Evolutionary conservation across 495 filamentous ascomycete species (phyloP), one percentile per base, ranked within the genome.

Genomic region (Hypoxylon fragiforme): DNA sequence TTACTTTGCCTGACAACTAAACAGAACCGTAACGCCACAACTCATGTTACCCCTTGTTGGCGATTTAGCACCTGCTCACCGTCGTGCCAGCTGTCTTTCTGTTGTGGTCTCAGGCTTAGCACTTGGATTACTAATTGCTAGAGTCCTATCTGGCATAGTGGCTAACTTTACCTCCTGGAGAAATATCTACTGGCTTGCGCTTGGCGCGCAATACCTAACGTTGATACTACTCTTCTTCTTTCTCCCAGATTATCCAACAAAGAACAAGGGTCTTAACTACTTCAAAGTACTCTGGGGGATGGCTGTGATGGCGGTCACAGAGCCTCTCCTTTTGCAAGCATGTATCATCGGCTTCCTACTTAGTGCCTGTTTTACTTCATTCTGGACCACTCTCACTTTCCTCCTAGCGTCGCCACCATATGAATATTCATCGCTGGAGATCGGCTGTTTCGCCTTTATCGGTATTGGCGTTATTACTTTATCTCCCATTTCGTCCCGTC

Each of bases 381-480:
- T 72, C 53, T 70, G 87, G 88, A 91, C 88, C 2, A 90, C 87
- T 1, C 73, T 91, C 12, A 91, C 88, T 0, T 91, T 91, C 65
- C 80, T 90, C 2, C 78, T 91, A 13, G 79, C 86, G 1, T 79
- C 76, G 0, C 67, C 74, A 13, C 87, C 90, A 0, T 95, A 91
- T 67, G 62, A 77, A 37, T 94, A 87, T 63, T 70, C 75, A 9
- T 81, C 85, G 1, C 56, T 88, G 1, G 74, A 74, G 1, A 89
- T 94, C 34, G 90, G 90, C 1, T 73, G 94, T 34, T 94, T 94
- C 63, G 85, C 87, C 0, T 71, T 95, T 15, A 85, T 91, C 22
- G 90, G 90, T 2, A 81, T 92, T 3, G 78, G 78, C 0, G 80
- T 82, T 21, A 87, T 92, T 70, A 57, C 77, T 38, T 66, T 85